Evolutionary conservation across 306 rosid genomes (phyloP).

Genomic region (Fagus sylvatica): DNA sequence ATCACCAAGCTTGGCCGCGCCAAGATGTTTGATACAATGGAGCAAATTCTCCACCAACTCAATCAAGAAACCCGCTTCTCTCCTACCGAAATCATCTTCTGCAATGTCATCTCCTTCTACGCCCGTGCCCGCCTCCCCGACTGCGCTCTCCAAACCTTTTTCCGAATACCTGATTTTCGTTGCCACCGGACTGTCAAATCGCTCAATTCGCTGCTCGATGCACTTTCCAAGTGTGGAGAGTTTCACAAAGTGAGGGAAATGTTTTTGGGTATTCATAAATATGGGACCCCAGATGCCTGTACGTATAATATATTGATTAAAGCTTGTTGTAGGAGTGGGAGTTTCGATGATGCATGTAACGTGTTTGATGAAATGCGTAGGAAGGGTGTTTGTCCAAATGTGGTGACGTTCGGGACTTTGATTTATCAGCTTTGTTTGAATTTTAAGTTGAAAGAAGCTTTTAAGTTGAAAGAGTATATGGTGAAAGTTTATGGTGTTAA

Average conservation of each 20-base stretch:
- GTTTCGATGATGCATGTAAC: conserved; percentile 35
- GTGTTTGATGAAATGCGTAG: conserved; percentile 65
- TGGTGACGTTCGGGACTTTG: conserved; percentile 60
- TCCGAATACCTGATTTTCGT: conserved; percentile 49
- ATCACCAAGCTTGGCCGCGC: conserved; percentile 78
- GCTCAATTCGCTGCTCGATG: conserved; percentile 59
- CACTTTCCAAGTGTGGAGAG: conserved; percentile 49
- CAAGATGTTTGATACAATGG: conserved; percentile 74
- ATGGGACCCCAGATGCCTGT: conserved; percentile 57
- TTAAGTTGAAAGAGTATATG: conserved; percentile 59
- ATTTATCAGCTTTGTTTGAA: conserved; percentile 48
- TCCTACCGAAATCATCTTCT: conserved; percentile 60
- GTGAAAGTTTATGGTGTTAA: conserved; percentile 28
- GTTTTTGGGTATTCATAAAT: conserved; percentile 13
- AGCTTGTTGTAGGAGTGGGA: conserved; percentile 26
- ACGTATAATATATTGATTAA: conserved; percentile 66
- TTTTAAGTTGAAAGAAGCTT: conserved; percentile 42
- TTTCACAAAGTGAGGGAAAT: conserved; percentile 29
- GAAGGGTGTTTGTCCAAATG: conserved; percentile 34
- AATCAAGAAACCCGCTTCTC: conserved; percentile 47
- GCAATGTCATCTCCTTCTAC: conserved; percentile 69
- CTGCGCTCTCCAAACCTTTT: conserved; percentile 53
- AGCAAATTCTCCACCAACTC: conserved; percentile 57
- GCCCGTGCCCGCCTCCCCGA: conserved; percentile 62
- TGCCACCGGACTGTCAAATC: conserved; percentile 59